These are phyloP conservation scores for Castanea sativa DNA, from an alignment of 306 rosid genomes.

Conservation along the genomic window DNA sequence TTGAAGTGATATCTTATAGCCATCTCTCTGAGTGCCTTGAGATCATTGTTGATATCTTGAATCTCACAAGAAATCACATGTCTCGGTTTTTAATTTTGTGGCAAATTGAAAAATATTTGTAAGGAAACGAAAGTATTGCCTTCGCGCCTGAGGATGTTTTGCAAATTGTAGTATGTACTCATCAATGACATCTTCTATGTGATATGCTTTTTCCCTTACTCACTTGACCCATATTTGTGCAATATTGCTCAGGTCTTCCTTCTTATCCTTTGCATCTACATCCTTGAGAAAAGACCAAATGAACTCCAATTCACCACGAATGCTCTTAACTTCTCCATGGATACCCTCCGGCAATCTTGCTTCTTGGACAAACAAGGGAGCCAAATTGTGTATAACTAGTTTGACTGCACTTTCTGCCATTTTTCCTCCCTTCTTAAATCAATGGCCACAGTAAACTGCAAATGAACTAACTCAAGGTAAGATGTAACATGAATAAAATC, in stretches of 20 bases:
- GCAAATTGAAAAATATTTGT: background rate
- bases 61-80: background rate
- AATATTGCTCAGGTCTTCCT: too few species aligned
- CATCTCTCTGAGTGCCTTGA: background rate
- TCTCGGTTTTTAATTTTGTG: too few species aligned
- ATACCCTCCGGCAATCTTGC: background rate
- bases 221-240: background rate
- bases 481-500: too few species aligned
- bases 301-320: background rate
- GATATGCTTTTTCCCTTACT: background rate
- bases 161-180: background rate
- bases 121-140: background rate
- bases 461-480: too few species aligned
- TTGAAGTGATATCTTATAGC: background rate
- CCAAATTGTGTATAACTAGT: background rate
- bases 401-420: background rate
- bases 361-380: background rate
- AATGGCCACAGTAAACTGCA: too few species aligned
- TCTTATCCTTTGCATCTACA: too few species aligned
- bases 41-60: background rate
- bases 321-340: background rate
- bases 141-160: background rate
- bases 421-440: background rate
- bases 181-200: slow-evolving; percentile 1
- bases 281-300: background rate